Percentiles rank a stretch among this genome's conserved stretches.
Conservation (phyloP, 2,329 filamentous ascomycete genomes). For the Sporothrix brunneoviolacea region DNA sequence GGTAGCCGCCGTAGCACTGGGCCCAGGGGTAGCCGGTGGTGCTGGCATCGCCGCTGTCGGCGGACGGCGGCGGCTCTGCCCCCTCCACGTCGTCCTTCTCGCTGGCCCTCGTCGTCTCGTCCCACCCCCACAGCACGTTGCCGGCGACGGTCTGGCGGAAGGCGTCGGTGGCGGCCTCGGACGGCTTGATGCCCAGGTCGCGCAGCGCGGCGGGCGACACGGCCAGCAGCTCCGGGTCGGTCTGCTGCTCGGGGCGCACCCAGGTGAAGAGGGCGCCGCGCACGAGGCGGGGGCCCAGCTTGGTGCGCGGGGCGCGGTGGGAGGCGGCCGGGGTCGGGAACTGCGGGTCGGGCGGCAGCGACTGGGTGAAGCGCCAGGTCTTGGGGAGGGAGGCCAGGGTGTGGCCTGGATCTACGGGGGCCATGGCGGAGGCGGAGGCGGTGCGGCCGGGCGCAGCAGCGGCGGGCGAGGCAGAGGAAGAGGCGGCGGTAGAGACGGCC, state of each 20-base stretch:
- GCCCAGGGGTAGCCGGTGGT: constrained; percentile 96
- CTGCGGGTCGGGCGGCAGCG: constrained; percentile 65
- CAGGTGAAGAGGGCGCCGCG: constrained; percentile 82
- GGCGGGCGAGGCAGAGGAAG: neutral
- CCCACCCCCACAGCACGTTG: constrained; percentile 74
- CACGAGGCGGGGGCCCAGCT: constrained; percentile 75
- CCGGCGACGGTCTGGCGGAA: constrained; percentile 76
- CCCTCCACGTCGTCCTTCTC: constrained; percentile 3
- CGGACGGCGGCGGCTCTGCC: too few relatives aligned
- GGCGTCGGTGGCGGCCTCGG: constrained; percentile 62
- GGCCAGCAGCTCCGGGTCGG: constrained; percentile 70
- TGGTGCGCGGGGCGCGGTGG: constrained; percentile 69
- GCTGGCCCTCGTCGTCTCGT: constrained; percentile 42
- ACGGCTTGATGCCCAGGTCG: constrained; percentile 68
- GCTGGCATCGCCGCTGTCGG: too few relatives aligned
- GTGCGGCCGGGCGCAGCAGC: neutral
- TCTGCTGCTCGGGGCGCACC: constrained; percentile 70
- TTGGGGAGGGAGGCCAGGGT: constrained; percentile 53
- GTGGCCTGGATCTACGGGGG: constrained; percentile 22
- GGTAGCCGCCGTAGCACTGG: constrained; percentile 87
- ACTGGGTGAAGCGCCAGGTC: constrained; percentile 58
- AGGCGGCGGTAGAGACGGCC: neutral
- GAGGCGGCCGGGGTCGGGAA: constrained; percentile 78
- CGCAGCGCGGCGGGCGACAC: constrained; percentile 72
- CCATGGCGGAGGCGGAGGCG: neutral